Percentiles rank a stretch among this genome's conserved stretches.
Evolutionary conservation across 208 protist species (phyloP).

Genomic region (Borovskyia barvae): DNA sequence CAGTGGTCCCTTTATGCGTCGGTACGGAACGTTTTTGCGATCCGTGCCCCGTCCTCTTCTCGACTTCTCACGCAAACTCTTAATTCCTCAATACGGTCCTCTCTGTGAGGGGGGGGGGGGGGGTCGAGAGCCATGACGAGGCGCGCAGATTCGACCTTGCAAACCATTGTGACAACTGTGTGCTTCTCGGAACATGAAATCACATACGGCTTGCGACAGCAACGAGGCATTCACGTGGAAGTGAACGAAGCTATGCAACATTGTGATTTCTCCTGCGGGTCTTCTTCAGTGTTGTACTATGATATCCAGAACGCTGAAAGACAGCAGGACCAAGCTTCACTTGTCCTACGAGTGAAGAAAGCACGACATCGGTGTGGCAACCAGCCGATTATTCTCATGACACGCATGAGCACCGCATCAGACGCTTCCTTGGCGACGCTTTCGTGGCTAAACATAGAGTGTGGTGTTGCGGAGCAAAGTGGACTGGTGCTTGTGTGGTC

Average conservation of each 20-base stretch:
- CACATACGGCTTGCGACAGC: conserved; percentile 15
- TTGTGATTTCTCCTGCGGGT: conserved; percentile 22
- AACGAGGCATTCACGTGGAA: conserved; percentile 16
- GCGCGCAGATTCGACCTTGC: too few species aligned
- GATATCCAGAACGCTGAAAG: conserved; percentile 8
- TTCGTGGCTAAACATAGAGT: conserved; percentile 69
- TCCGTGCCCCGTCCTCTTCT: too few species aligned
- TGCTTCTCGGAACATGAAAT: conserved; percentile 25
- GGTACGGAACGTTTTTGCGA: too few species aligned
- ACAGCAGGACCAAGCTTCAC: conserved; percentile 9
- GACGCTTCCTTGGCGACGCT: conserved; percentile 52
- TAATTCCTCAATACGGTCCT: too few species aligned
- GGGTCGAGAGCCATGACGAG: too few species aligned
- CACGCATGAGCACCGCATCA: conserved; percentile 12
- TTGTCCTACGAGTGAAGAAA: conserved; percentile 14
- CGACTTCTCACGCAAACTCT: too few species aligned
- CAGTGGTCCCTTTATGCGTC: too few species aligned
- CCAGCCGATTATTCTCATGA: conserved; percentile 30
- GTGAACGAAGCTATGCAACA: conserved; percentile 14
- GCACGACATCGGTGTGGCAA: conserved; percentile 6
- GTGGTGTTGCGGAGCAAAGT: conserved; percentile 48
- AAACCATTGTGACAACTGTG: too few species aligned
- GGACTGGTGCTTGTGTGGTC: conserved; percentile 59
- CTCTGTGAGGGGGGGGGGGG: too few species aligned
- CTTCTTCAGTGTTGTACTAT: conserved; percentile 23